phyloP scores from a whole-genome alignment of 2,329 filamentous ascomycete genomes.

The Epichloe coenophiala region DNA sequence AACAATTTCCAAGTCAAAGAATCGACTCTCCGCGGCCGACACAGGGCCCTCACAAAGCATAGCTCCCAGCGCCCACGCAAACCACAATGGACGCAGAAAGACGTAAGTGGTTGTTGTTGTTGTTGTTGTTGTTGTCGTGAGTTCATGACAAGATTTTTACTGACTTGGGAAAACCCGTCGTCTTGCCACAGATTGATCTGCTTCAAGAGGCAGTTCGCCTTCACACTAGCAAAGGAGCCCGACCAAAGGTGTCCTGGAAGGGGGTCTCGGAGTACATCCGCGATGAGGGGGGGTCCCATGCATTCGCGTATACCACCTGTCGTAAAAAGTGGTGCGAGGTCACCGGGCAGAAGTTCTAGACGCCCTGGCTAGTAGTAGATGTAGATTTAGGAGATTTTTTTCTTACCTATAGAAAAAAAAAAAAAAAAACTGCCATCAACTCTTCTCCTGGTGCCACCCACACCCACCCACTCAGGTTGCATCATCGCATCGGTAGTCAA shows the following conservation, averaged over 20 bases:
- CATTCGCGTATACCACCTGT: conserved; percentile 45
- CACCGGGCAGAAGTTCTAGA: conserved; percentile 14
- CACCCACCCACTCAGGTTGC: background rate
- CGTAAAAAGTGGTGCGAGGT: conserved; percentile 31
- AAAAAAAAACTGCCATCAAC: too few relatives aligned
- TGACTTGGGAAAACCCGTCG: background rate
- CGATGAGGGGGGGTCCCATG: conserved; percentile 39
- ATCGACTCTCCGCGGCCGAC: conserved; percentile 58
- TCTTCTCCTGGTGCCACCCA: too few relatives aligned
- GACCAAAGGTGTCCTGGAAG: conserved; percentile 45
- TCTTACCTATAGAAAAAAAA: too few relatives aligned
- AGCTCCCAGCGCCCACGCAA: conserved; percentile 49
- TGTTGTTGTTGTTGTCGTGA: conserved; percentile 7
- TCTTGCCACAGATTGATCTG: conserved; percentile 25
- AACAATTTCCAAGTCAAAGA: conserved; percentile 51
- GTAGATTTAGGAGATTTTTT: too few relatives aligned
- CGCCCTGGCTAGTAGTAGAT: conserved; percentile 5
- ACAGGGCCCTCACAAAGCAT: conserved; percentile 50
- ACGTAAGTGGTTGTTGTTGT: conserved; percentile 37
- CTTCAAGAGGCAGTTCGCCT: conserved; percentile 27
- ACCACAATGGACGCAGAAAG: conserved; percentile 47
- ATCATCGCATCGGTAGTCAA: too few relatives aligned
- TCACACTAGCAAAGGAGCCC: conserved; percentile 15
- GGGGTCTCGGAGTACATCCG: conserved; percentile 39
- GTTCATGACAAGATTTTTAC: background rate